phyloP scores from a whole-genome alignment of 1,284 basidiomycete genomes.

The Sanghuangporus sanghuang region DNA sequence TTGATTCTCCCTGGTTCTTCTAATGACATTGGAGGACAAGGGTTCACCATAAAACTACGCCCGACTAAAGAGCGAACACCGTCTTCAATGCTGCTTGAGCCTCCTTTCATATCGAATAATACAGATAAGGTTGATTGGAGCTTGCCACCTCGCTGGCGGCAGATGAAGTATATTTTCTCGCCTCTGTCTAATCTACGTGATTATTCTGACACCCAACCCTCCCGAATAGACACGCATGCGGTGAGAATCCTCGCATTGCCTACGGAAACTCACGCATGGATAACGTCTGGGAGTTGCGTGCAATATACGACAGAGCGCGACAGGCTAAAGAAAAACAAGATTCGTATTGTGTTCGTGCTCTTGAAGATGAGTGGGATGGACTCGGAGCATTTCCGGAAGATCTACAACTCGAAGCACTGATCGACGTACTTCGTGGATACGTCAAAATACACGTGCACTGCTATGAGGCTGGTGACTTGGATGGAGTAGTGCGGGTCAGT shows the following conservation, averaged over 20 bases:
- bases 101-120: conserved; percentile 43
- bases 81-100: conserved; percentile 61
- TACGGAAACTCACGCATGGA: conserved; percentile 40
- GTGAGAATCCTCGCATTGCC: conserved; percentile 33
- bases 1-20: conserved; percentile 44
- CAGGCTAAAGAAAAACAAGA: conserved; percentile 75
- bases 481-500: conserved; percentile 64
- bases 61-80: conserved; percentile 51
- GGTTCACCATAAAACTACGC: conserved; percentile 64
- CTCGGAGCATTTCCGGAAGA: conserved; percentile 70
- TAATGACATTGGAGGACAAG: conserved; percentile 55
- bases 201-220: neutral
- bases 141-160: conserved; percentile 43
- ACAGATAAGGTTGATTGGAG: conserved; percentile 26
- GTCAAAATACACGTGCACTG: conserved; percentile 81
- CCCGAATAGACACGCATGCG: conserved; percentile 33
- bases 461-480: conserved; percentile 76
- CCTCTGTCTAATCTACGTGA: neutral
- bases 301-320: conserved; percentile 66
- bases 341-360: conserved; percentile 56
- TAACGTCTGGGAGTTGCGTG: conserved; percentile 38
- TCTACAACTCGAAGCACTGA: conserved; percentile 79
- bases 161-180: conserved; percentile 46
- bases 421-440: conserved; percentile 78
- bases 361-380: conserved; percentile 53